Conservation (phyloP, 2,329 filamentous ascomycete genomes). For the Aspergillus vadensis region DNA sequence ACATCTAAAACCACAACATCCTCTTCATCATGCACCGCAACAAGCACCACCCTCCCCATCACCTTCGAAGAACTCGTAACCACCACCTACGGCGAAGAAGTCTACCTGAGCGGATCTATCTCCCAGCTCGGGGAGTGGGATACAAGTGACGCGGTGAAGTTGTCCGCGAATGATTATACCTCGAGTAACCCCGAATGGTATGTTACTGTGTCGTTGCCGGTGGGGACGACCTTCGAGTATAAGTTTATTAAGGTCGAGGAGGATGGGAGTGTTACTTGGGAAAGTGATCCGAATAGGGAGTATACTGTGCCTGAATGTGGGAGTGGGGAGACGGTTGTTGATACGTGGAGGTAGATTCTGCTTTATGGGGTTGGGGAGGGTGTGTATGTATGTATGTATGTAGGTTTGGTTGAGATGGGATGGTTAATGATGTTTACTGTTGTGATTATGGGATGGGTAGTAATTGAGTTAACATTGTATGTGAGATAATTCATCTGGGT, state of each 20-base stretch:
- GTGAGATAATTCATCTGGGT: not conserved
- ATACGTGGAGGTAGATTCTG: constrained; percentile 40
- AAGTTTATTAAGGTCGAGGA: constrained; percentile 64
- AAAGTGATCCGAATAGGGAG: constrained; percentile 56
- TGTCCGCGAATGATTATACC: constrained; percentile 64
- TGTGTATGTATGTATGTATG: not conserved
- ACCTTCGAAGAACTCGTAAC: constrained; percentile 62
- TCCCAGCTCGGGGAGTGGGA: constrained; percentile 66
- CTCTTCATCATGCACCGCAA: constrained; percentile 12
- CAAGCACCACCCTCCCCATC: constrained; percentile 54
- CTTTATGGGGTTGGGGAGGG: not conserved
- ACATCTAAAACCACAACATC: constrained; percentile 5
- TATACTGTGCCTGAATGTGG: constrained; percentile 43
- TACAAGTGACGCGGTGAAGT: constrained; percentile 53
- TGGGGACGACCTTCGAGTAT: constrained; percentile 63
- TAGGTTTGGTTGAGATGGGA: no score
- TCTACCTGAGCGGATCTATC: constrained; percentile 66
- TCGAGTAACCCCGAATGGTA: constrained; percentile 63
- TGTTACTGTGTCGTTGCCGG: constrained; percentile 55
- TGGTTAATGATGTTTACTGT: no score
- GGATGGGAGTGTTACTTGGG: constrained; percentile 60
- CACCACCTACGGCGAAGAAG: constrained; percentile 63
- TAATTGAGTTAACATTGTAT: not conserved
- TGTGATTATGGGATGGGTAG: no score
- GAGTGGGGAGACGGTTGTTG: constrained; percentile 40